These are phyloP conservation scores for Chrysoporthe puriensis DNA, from an alignment of 2,329 filamentous ascomycete species.

Conservation along the genomic window DNA sequence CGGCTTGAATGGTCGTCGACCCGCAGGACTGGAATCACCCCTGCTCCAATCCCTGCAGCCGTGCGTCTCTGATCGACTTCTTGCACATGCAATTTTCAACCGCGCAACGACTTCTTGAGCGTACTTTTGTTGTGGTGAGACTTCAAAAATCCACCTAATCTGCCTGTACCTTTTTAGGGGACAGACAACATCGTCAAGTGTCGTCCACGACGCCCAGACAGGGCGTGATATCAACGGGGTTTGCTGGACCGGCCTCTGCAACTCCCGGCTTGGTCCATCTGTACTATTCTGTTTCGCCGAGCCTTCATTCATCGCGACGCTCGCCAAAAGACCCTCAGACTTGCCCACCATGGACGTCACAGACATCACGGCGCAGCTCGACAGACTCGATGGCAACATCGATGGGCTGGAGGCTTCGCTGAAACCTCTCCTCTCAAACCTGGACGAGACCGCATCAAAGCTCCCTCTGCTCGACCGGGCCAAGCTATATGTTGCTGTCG, in stretches of 20 bases:
- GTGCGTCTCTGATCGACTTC: slow-evolving; percentile 1
- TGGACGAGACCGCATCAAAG: slow-evolving; percentile 73
- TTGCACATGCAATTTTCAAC: slow-evolving; percentile 21
- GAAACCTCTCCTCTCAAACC: slow-evolving; percentile 69
- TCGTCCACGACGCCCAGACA: neutral
- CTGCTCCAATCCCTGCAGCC: slow-evolving; percentile 17
- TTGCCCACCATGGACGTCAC: slow-evolving; percentile 47
- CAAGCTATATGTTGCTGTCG: slow-evolving; percentile 85
- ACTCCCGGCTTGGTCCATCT: neutral
- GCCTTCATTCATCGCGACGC: neutral
- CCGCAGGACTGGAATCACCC: slow-evolving; percentile 11
- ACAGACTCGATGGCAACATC: slow-evolving; percentile 76
- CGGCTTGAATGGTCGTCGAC: neutral
- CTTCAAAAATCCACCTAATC: neutral
- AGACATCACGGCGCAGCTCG: slow-evolving; percentile 69
- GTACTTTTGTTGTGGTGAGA: neutral
- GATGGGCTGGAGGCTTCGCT: slow-evolving; percentile 77
- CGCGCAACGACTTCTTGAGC: neutral
- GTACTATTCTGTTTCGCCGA: no score
- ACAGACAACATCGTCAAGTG: neutral
- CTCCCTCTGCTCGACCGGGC: slow-evolving; percentile 93
- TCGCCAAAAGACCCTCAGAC: neutral
- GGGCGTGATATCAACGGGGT: neutral
- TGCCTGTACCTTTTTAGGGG: no score
- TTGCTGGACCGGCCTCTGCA: neutral